phyloP scores from a whole-genome alignment of 2,329 filamentous ascomycete genomes.

The Phialophora expanda region DNA sequence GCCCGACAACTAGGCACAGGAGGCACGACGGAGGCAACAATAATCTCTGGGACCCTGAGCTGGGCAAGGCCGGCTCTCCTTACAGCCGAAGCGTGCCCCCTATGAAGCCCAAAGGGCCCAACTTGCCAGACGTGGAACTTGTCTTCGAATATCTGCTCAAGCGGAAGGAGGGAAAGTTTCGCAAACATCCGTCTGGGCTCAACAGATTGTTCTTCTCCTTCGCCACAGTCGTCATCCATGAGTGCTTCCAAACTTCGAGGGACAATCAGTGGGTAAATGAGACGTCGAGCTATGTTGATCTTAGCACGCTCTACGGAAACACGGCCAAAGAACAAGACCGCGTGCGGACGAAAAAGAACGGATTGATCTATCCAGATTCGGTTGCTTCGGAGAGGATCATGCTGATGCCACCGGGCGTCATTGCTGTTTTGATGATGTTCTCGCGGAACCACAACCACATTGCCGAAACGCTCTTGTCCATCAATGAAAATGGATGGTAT shows the following conservation, averaged over 20 bases:
- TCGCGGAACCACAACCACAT: constrained; percentile 55
- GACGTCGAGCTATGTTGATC: constrained; percentile 55
- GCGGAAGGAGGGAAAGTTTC: constrained; percentile 48
- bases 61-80: constrained; percentile 59
- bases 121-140: constrained; percentile 55
- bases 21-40: constrained; percentile 54
- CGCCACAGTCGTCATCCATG: constrained; percentile 56
- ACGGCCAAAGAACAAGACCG: constrained; percentile 50
- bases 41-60: constrained; percentile 57
- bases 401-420: constrained; percentile 56
- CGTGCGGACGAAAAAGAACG: constrained; percentile 53
- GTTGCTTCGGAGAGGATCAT: constrained; percentile 55
- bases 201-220: constrained; percentile 56
- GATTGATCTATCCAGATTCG: constrained; percentile 51
- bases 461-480: constrained; percentile 47
- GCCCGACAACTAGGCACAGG: constrained; percentile 53
- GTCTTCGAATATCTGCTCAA: constrained; percentile 55
- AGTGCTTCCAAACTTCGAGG: constrained; percentile 54
- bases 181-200: constrained; percentile 52
- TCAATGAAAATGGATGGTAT: constrained; percentile 55
- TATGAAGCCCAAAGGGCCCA: constrained; percentile 56
- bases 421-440: constrained; percentile 52
- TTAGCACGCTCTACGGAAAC: constrained; percentile 56
- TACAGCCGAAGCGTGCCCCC: constrained; percentile 55
- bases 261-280: constrained; percentile 53